Base-by-base conservation (phyloP, 2,329 filamentous ascomycete species). In the Penicillium frequentans region DNA sequence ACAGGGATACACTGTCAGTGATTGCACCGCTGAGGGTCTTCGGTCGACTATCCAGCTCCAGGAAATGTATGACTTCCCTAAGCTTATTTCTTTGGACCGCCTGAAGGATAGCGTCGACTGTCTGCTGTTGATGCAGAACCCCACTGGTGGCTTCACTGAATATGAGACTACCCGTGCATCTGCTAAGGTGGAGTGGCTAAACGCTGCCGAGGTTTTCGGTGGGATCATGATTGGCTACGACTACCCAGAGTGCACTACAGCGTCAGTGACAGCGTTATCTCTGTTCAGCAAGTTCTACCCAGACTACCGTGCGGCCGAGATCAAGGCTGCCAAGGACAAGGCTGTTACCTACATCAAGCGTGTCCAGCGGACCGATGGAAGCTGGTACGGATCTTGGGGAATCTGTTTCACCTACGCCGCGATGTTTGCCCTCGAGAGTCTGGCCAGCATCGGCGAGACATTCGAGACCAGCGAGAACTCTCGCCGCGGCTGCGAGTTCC, bases 201-300 rank as follows among this genome's bases (percentile, higher is more conserved):
- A 99, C 69, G 93, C 93, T 0, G 95, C 95, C 1, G 95, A 99
- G 73, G 93, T 99, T 0, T 99, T 99, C 73, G 93, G 91, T 14
- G 85, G 88, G 21, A 99, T 99, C 77, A 99, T 99, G 95, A 89
- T 99, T 53, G 93, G 98, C 71, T 99, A 99, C 73, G 91, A 96
- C 73, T 98, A 99, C 70, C 92, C 93, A 0, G 95, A 99, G 75
- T 99, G 95, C 79, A 99, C 95, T 0, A 98, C 95, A 2, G 93
- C 95, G 1, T 91, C 92, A 29, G 90, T 99, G 3, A 97, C 91
- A 1, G 92, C 90, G 0, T 81, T 99, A 21, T 89, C 88, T 5
- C 81, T 93, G 2, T 98, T 98, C 79, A 84, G 85, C 63, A 83
- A 89, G 68, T 82, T 90, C 72, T 96, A 91, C 80, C 91, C 93